These are phyloP conservation scores for Marchantia paleacea DNA, from an alignment of 225 moss, liverwort and hornwort species.

Conservation along the genomic window DNA sequence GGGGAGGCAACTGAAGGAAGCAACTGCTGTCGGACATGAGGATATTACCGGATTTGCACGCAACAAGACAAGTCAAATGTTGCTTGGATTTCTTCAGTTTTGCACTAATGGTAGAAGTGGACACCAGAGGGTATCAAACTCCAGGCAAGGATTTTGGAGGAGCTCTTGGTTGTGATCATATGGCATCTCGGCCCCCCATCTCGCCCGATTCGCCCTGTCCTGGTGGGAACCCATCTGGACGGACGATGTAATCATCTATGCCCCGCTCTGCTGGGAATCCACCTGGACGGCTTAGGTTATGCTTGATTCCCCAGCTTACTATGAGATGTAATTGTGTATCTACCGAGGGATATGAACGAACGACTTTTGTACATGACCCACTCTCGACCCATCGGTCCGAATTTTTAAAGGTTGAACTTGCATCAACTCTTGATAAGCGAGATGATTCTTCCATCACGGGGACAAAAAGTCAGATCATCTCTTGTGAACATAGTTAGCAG, in stretches of 20 bases:
- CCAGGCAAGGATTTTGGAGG: slow-evolving; percentile 17
- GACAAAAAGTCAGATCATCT: slow-evolving; percentile 21
- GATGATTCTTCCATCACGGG: slow-evolving; percentile 26
- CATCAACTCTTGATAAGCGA: slow-evolving; percentile 32
- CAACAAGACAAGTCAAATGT: slow-evolving; percentile 22
- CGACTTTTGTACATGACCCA: slow-evolving; percentile 33
- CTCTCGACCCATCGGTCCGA: slow-evolving; percentile 27
- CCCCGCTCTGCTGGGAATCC: background rate
- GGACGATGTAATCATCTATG: background rate
- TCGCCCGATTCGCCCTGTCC: slow-evolving; percentile 3
- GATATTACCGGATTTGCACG: slow-evolving; percentile 29
- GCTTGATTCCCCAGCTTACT: slow-evolving; percentile 15
- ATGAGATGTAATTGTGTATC: slow-evolving; percentile 31
- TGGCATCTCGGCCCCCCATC: slow-evolving; percentile 11
- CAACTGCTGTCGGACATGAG: slow-evolving; percentile 13
- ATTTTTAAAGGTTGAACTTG: slow-evolving; percentile 21
- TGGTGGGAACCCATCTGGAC: slow-evolving; percentile 1
- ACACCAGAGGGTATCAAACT: slow-evolving; percentile 6
- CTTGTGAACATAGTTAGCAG: slow-evolving; percentile 13
- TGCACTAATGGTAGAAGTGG: slow-evolving; percentile 31
- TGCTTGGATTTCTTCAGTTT: slow-evolving; percentile 39
- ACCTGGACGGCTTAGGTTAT: slow-evolving; percentile 19
- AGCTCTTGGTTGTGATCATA: slow-evolving; percentile 18
- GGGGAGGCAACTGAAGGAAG: slow-evolving; percentile 18
- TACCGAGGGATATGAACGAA: slow-evolving; percentile 20